Evolutionary conservation across 2,329 filamentous ascomycete species (phyloP).

Genomic region (Thielaviopsis populi): DNA sequence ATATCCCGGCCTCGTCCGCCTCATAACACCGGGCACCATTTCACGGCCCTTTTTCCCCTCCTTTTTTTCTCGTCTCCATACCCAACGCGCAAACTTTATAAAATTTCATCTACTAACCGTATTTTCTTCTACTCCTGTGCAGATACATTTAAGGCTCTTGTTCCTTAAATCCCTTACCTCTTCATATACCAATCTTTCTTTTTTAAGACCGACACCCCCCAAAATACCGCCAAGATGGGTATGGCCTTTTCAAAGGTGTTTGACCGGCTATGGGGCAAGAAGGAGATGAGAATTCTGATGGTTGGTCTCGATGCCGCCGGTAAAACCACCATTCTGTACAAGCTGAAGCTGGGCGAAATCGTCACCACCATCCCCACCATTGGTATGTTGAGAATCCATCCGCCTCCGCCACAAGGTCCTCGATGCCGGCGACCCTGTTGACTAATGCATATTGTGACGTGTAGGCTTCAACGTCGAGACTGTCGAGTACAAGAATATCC

Average conservation of each 20-base stretch:
- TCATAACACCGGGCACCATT: not conserved
- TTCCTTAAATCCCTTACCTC: constrained; percentile 12
- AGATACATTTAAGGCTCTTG: constrained; percentile 12
- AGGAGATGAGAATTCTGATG: constrained; percentile 99
- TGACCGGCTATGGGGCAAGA: constrained; percentile 94
- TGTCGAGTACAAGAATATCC: constrained; percentile 99
- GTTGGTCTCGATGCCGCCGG: constrained; percentile 97
- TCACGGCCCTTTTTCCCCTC: not conserved
- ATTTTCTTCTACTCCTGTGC: not conserved
- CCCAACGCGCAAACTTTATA: not conserved
- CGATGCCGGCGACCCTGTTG: not conserved
- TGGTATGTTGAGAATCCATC: constrained; percentile 40
- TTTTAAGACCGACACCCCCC: constrained; percentile 20
- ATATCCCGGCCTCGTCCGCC: constrained; percentile 12
- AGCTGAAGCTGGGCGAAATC: constrained; percentile 98
- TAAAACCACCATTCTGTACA: constrained; percentile 99
- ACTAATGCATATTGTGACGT: not conserved
- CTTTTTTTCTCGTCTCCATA: not conserved
- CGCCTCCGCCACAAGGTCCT: not conserved
- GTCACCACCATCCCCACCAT: constrained; percentile 99
- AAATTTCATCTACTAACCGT: constrained; percentile 2
- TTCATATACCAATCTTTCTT: constrained; percentile 13
- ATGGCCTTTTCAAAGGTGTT: constrained; percentile 93
- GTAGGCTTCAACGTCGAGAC: constrained; percentile 98
- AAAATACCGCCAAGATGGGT: constrained; percentile 53